A percentile compares a stretch with the other conserved stretches of the same genome.
phyloP scores from a whole-genome alignment of 495 filamentous ascomycete species.

The Coniosporium apollinis region DNA sequence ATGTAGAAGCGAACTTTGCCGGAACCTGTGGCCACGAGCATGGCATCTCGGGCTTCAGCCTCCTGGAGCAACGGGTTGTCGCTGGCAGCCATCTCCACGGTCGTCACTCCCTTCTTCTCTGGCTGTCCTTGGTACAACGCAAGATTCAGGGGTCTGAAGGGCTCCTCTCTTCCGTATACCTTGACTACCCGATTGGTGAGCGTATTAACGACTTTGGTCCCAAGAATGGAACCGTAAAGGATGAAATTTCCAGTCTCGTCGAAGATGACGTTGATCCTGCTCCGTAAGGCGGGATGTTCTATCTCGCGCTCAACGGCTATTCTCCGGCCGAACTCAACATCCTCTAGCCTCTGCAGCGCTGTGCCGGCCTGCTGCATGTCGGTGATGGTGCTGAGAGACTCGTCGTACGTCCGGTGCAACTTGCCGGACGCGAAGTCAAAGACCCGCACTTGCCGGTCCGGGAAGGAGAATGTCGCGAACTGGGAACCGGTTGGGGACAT shows the following conservation, averaged over 20 bases:
- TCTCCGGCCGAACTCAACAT: conserved; percentile 81
- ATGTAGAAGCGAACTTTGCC: conserved; percentile 94
- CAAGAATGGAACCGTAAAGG: conserved; percentile 79
- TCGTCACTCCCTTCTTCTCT: conserved; percentile 76
- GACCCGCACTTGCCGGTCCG: conserved; percentile 77
- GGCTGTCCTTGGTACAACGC: conserved; percentile 92
- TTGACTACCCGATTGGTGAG: conserved; percentile 81
- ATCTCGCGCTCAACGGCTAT: conserved; percentile 78
- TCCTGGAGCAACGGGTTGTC: conserved; percentile 86
- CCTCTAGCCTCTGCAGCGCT: conserved; percentile 57
- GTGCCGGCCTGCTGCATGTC: conserved; percentile 93
- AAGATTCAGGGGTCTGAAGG: conserved; percentile 64
- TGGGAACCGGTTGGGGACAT: conserved; percentile 71
- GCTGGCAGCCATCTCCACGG: conserved; percentile 94
- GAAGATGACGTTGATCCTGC: conserved; percentile 72
- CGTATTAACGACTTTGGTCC: conserved; percentile 87
- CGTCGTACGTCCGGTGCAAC: conserved; percentile 82
- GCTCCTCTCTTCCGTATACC: conserved; percentile 75
- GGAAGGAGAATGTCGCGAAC: conserved; percentile 83
- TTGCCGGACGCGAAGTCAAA: conserved; percentile 87
- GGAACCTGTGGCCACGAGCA: conserved; percentile 67
- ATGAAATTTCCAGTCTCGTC: conserved; percentile 95
- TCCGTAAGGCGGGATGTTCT: conserved; percentile 46
- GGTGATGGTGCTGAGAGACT: conserved; percentile 68
- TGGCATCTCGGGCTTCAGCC: conserved; percentile 79